Percentiles rank a stretch among this genome's conserved stretches.
These are phyloP conservation scores for Oryza glaberrima DNA, from an alignment of 176 grass and related monocot species.

Conservation along the genomic window DNA sequence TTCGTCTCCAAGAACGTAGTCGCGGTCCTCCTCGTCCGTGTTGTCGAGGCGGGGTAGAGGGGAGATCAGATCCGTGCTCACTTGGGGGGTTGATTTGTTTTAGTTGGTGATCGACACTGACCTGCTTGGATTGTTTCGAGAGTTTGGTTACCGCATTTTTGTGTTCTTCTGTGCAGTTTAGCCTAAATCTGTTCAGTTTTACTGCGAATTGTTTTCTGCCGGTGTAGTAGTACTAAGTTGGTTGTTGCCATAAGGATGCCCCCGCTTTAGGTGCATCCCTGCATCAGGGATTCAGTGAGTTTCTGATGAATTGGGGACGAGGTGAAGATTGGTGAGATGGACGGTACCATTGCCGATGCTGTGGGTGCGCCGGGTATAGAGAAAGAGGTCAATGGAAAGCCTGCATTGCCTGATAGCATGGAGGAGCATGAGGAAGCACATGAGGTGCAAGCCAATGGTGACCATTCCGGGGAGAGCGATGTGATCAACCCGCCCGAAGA, in stretches of 20 bases:
- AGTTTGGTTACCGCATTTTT: not conserved
- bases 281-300: not conserved
- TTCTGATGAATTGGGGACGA: conserved; percentile 24
- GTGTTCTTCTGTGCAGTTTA: not conserved
- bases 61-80: not conserved
- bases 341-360: conserved; percentile 28
- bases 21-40: not conserved
- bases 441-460: conserved; percentile 41
- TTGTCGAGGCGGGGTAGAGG: not conserved
- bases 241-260: not conserved
- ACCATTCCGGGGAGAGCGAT: conserved; percentile 50
- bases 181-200: not conserved
- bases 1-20: not conserved
- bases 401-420: conserved; percentile 11
- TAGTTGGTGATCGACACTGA: not conserved
- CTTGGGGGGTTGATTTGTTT: not conserved
- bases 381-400: conserved; percentile 39
- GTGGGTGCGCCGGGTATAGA: conserved; percentile 8
- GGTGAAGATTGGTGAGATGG: conserved; percentile 31
- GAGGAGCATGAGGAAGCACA: conserved; percentile 9
- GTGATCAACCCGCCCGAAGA: conserved; percentile 63
- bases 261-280: not conserved
- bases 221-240: not conserved
- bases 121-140: not conserved
- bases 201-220: not conserved